Base-by-base conservation (phyloP, 2,329 filamentous ascomycete species). In the Fusarium zealandicum region DNA sequence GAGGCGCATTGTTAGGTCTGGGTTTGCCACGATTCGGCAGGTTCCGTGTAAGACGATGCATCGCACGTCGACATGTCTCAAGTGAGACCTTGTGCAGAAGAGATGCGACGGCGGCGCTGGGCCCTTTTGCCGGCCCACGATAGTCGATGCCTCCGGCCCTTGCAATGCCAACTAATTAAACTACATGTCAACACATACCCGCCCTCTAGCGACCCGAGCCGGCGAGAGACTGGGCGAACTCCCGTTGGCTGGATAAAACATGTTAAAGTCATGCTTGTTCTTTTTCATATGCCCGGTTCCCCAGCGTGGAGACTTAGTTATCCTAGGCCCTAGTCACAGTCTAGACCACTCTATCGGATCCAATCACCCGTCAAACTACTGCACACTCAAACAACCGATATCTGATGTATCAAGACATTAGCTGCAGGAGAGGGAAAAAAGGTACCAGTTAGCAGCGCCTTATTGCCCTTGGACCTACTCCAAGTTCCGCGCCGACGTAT, bases 151-250 rank as follows among this genome's bases (percentile, higher is more conserved):
- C 22, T 25, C 22, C 5, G 22, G 9, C 22, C 22, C 22, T 25
- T 25, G 6, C 6, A 25, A 25, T 25, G 9, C 22, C 6, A 6
- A 20, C 22, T 8, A 25, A 7, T 3, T 9, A 9, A 25, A 8
- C 9, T 25, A 7, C n/a, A n/a, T n/a, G n/a, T n/a, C n/a, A n/a
- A n/a, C n/a, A n/a, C n/a, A n/a, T n/a, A n/a, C n/a, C n/a, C n/a
- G 22, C 4, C 7, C 4, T 25, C 22, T 25, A 54, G 44, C 59
- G 62, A 58, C 37, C 58, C 55, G 62, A 61, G 52, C 61, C 59
- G 48, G 30, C 20, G 16, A 14, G 7, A 13, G 12, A 30, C 28
- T 44, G 13, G 17, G 14, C 8, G 11, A 6, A n/a, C 8, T 33
- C 28, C 22, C 16, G 57, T 59, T 51, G 38, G 33, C 31, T 54